Conservation (phyloP, 2,329 filamentous ascomycete species). For the Orbilia brochopaga region DNA sequence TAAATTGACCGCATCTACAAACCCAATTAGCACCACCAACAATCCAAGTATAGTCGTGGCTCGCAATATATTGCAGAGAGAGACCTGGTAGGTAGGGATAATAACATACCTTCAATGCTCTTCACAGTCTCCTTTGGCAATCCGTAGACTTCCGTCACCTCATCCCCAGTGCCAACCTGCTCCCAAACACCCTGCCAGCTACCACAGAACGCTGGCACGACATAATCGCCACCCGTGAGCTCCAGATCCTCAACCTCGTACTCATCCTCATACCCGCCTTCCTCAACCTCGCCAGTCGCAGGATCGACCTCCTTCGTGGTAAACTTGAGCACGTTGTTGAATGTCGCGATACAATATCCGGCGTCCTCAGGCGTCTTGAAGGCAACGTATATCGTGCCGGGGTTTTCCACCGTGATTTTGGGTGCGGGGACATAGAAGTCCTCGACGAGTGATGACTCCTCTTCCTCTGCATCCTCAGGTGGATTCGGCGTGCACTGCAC, state of each 20-base stretch:
- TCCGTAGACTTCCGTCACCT: conserved; percentile 77
- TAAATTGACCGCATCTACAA: conserved; percentile 85
- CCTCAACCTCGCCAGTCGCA: conserved; percentile 88
- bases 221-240: conserved; percentile 87
- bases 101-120: conserved; percentile 81
- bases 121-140: conserved; percentile 85
- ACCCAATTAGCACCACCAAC: conserved; percentile 55
- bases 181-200: conserved; percentile 97
- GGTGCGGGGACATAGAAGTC: conserved; percentile 92
- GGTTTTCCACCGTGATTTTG: conserved; percentile 80
- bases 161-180: conserved; percentile 87
- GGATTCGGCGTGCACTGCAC: conserved; percentile 79
- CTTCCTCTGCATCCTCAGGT: conserved; percentile 74
- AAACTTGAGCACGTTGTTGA: conserved; percentile 94
- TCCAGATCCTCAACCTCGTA: conserved; percentile 96
- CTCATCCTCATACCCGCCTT: conserved; percentile 92
- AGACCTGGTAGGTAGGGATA: background rate
- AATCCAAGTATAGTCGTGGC: too few relatives aligned
- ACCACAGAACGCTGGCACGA: conserved; percentile 89
- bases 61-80: conserved; percentile 33
- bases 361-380: conserved; percentile 74
- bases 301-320: conserved; percentile 98
- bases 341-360: conserved; percentile 77
- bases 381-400: conserved; percentile 91
- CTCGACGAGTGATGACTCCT: conserved; percentile 65